phyloP scores from a whole-genome alignment of 306 rosid genomes.

The Casuarina cunninghamiana region DNA sequence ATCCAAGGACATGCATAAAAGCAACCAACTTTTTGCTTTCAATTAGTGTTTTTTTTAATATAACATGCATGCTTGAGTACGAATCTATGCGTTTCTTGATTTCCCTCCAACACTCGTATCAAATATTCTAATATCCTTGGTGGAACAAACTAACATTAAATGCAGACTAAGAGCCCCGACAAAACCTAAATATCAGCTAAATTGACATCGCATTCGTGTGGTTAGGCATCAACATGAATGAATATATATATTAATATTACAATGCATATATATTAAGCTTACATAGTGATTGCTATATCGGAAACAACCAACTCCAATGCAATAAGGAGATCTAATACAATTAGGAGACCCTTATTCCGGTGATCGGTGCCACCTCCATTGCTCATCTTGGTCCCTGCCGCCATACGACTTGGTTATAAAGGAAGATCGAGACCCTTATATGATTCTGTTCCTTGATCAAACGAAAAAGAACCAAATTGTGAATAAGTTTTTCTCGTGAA shows the following conservation, averaged over 20 bases:
- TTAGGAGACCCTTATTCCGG: conserved; percentile 1
- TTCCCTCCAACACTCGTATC: background rate
- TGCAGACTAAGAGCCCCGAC: background rate
- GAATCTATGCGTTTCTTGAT: background rate
- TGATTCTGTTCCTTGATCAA: no score
- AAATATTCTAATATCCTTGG: no score
- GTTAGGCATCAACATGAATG: background rate
- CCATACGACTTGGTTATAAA: conserved; percentile 22
- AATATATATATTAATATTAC: background rate
- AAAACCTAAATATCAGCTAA: background rate
- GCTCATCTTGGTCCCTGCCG: conserved; percentile 54
- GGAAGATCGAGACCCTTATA: no score
- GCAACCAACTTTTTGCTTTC: no score
- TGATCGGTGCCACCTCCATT: conserved; percentile 60
- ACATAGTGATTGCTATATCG: background rate
- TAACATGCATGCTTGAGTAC: no score
- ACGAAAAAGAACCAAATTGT: no score
- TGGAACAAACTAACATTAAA: background rate
- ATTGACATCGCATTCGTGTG: background rate
- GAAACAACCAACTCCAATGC: background rate
- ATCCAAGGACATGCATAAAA: background rate
- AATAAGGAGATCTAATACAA: no score
- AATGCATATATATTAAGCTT: background rate
- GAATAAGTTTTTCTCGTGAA: no score
- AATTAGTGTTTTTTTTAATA: no score